Conservation (phyloP, 1,284 basidiomycete genomes). For the Hemileccinum hortonii region DNA sequence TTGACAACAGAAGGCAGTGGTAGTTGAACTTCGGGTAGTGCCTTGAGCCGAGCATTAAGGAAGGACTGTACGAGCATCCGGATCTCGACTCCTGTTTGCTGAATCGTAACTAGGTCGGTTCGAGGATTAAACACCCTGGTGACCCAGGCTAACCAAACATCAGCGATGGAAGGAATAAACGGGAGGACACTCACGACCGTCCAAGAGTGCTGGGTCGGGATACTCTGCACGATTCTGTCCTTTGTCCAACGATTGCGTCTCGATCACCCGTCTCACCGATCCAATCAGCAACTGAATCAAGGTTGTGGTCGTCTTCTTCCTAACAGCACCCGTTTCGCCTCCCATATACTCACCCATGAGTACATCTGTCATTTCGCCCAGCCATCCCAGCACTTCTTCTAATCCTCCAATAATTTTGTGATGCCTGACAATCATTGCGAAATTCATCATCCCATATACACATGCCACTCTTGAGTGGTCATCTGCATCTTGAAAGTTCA, state of each 20-base stretch:
- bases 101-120: slow-evolving; percentile 34
- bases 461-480: slow-evolving; percentile 68
- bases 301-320: slow-evolving; percentile 27
- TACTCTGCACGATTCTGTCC: slow-evolving; percentile 40
- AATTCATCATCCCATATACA: slow-evolving; percentile 78
- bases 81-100: slow-evolving; percentile 32
- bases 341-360: slow-evolving; percentile 61
- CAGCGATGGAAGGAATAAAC: slow-evolving; percentile 3
- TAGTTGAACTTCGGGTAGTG: slow-evolving; percentile 49
- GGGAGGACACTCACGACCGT: slow-evolving; percentile 49
- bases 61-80: slow-evolving; percentile 57
- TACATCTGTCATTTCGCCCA: slow-evolving; percentile 59
- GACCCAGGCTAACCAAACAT: slow-evolving; percentile 56
- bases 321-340: slow-evolving; percentile 14
- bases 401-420: slow-evolving; percentile 50
- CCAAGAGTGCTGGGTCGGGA: slow-evolving; percentile 66
- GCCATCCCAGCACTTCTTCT: slow-evolving; percentile 62
- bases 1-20: slow-evolving; percentile 32
- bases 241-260: slow-evolving; percentile 47
- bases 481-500: slow-evolving; percentile 71
- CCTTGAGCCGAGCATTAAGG: slow-evolving; percentile 56
- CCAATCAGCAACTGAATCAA: slow-evolving; percentile 56
- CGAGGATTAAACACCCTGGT: slow-evolving; percentile 53
- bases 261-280: slow-evolving; percentile 61
- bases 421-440: slow-evolving; percentile 67